These are phyloP conservation scores for Trypanosoma melophagium DNA, from an alignment of 208 protist species.

Conservation along the genomic window DNA sequence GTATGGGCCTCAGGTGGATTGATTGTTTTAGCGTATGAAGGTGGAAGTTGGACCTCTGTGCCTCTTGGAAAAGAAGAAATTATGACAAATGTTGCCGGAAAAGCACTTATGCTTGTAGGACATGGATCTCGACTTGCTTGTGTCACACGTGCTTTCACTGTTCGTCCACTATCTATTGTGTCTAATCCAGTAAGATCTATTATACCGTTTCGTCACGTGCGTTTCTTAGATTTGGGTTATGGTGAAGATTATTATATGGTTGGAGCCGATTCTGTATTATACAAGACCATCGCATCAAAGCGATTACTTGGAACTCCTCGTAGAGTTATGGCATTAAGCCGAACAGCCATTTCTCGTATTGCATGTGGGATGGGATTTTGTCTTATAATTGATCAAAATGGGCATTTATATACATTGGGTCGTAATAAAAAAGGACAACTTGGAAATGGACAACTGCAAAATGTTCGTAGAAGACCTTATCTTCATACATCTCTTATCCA, in stretches of 20 bases:
- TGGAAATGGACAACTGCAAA: conserved; percentile 67
- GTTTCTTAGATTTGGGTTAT: conserved; percentile 79
- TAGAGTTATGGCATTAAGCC: conserved; percentile 78
- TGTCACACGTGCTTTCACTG: conserved; percentile 74
- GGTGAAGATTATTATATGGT: conserved; percentile 89
- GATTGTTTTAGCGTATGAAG: conserved; percentile 35
- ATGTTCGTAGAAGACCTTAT: conserved; percentile 64
- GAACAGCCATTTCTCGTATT: conserved; percentile 73
- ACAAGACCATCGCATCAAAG: conserved; percentile 80
- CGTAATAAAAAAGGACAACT: conserved; percentile 88
- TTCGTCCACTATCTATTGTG: conserved; percentile 74
- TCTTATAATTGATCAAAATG: conserved; percentile 85
- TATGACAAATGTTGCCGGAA: conserved; percentile 70
- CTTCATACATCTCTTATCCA: conserved; percentile 49
- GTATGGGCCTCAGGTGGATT: conserved; percentile 82
- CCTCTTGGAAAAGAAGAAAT: conserved; percentile 54
- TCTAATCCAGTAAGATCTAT: conserved; percentile 69
- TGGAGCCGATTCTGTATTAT: conserved; percentile 78
- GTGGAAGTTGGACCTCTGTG: conserved; percentile 28
- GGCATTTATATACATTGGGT: conserved; percentile 76
- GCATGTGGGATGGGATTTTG: conserved; percentile 76
- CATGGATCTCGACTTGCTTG: conserved; percentile 67
- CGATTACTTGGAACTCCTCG: conserved; percentile 75
- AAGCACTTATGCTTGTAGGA: conserved; percentile 72
- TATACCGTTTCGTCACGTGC: conserved; percentile 72